A percentile compares a stretch with the other conserved stretches of the same genome.
These are phyloP conservation scores for Mycosarcoma maydis DNA, from an alignment of 1,284 basidiomycete species.

Conservation along the genomic window DNA sequence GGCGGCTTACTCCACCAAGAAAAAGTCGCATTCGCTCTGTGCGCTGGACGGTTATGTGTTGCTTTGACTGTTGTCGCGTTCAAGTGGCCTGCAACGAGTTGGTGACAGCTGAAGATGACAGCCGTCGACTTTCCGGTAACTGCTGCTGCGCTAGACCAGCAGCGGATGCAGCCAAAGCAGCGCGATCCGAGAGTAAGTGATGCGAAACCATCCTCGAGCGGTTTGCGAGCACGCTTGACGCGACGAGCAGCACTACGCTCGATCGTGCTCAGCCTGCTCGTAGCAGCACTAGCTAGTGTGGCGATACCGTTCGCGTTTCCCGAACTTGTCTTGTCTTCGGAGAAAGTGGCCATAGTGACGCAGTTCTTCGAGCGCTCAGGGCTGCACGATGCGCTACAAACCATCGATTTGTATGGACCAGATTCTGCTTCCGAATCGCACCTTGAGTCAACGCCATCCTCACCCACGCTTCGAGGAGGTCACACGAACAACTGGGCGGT, in stretches of 20 bases:
- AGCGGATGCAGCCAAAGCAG: neutral
- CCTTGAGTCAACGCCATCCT: neutral
- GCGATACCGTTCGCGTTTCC: conserved; percentile 24
- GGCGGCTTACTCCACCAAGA: no score
- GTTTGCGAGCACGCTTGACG: neutral
- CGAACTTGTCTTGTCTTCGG: conserved; percentile 21
- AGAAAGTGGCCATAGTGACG: conserved; percentile 32
- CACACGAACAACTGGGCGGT: conserved; percentile 96
- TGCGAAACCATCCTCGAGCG: neutral
- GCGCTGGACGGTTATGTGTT: neutral
- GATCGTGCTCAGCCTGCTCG: conserved; percentile 2
- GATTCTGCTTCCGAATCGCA: no score
- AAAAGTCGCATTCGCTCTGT: no score
- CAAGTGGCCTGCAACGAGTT: no score
- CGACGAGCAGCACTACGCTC: conserved; percentile 4
- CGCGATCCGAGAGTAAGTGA: neutral
- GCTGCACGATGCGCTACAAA: conserved; percentile 6
- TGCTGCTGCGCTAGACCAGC: neutral
- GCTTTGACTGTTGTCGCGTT: no score
- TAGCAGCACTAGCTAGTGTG: conserved; percentile 1
- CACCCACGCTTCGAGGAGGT: conserved; percentile 12
- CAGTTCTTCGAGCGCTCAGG: conserved; percentile 36
- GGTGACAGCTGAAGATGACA: neutral
- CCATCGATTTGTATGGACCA: no score
- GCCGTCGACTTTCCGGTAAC: neutral